Evolutionary conservation across 768 basidiomycete genomes (phyloP), one percentile per base, ranked within the genome.

Genomic region (Leccinum disarticulatum): DNA sequence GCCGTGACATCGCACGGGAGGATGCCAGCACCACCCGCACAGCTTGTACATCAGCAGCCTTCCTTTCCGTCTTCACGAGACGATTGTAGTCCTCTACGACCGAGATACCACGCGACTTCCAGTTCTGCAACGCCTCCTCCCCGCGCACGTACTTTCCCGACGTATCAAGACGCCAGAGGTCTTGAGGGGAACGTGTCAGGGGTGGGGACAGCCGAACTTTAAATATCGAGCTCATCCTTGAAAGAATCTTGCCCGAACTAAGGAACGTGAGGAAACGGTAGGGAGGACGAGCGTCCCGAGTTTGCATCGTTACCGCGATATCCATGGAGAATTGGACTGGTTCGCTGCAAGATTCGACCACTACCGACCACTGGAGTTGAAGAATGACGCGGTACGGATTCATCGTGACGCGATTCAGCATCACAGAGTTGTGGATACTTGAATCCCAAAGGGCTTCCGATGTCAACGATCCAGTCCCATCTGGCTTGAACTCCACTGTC

Each of bases 91-190:
- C 96, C 64, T 96, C 87, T 28, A 99, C 88, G 10, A 94, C 87
- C 1, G 88, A 88, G 28, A 98, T 82, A 9, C 95, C 93, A 49
- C 95, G 83, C 48, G 95, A 87, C 65, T 86, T 90, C 95, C 96
- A 98, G 19, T 80, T 73, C 6, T 82, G 86, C 30, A 98, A 80
- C 4, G 80, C 74, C 67, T 98, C 95, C 71, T 98, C 95, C 8
- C 96, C 96, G 49, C 88, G 83, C 0, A 99, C 95, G 74, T 95
- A 98, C 72, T 94, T 95, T 75, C 92, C 90, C 30, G 91, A 87
- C 1, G 96, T 98, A 76, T 99, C 94, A 54, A 98, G 79, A 43
- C 95, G 80, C 97, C 96, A 98, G 14, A 99, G 79, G 63, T 98
- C 95, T 70, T 86, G 86, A 2, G 93, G 83, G 1, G 90, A 94